Base-by-base conservation (phyloP, 305 asterid species). In the Striga hermonthica region DNA sequence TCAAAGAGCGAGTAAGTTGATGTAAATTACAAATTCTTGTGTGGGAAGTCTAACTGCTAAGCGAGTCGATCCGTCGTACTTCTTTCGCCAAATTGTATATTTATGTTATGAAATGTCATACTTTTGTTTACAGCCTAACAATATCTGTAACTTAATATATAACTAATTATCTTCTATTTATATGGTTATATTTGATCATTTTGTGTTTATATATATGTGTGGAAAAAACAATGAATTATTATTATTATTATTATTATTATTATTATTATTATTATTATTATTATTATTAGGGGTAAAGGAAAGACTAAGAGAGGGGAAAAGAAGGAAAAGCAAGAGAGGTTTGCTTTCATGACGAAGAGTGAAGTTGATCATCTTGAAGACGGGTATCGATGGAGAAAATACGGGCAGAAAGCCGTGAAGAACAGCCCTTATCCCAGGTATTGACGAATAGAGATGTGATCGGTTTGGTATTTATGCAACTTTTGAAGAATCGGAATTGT, bases 341-440 rank as follows among this genome's bases (percentile, higher is more conserved):
- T 86, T 75, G 96, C 93, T 54, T 90, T 90, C 86, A 81, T 81
- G 93, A 90, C 97, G 0, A 88, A 84, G 77, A 90, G 97, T 63
- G 96, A 90, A 71, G 91, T 90, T 16, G 97, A 90, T 84, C 87
- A 86, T 64, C 81, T 88, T 67, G 95, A 87, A 81, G 97, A 90
- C 71, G 97, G 97, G 64, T 90, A 87, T 56, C 80, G 90, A 84
- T 90, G 97, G 97, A 87, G 97, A 74, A 90, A 90, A 76, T 90
- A 90, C 70, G 97, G 97, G 3, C 97, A 87, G 62, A 90, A 90
- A 34, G 95, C 96, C n/a, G 97, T 90, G 34, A 90, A 90, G 69
- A 88, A 86, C 60, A 90, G 97, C 76, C 89, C 95, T 37, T 88
- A 86, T 70, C 97, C 97, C 57, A 88, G 97, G 97, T 89, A 47